Conservation (phyloP, 768 basidiomycete species). For the Megacollybia marginata region DNA sequence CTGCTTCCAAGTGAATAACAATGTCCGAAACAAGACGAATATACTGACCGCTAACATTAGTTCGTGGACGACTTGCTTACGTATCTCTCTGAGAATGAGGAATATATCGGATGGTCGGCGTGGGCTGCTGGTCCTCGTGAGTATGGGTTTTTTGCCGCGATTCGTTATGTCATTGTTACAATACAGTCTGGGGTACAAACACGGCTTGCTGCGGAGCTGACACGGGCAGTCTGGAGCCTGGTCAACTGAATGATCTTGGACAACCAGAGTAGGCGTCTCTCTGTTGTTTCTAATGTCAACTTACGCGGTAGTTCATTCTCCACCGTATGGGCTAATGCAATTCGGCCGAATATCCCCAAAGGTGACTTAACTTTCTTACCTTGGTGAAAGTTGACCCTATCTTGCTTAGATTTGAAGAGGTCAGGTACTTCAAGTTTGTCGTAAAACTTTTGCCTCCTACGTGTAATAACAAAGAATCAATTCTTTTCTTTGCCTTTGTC, state of each 20-base stretch:
- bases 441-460: not conserved
- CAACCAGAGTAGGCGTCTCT: slow-evolving; percentile 25
- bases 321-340: not conserved
- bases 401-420: not conserved
- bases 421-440: not conserved
- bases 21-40: not conserved
- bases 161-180: not conserved
- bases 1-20: slow-evolving; percentile 28
- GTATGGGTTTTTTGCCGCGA: slow-evolving; percentile 5
- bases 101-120: slow-evolving; percentile 39
- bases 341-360: not conserved
- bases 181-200: slow-evolving; percentile 34
- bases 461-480: too few species aligned
- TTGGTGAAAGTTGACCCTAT: not conserved
- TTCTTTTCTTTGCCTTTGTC: too few species aligned
- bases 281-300: not conserved
- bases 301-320: not conserved
- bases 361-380: not conserved
- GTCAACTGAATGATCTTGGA: slow-evolving; percentile 26
- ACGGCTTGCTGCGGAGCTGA: slow-evolving; percentile 36
- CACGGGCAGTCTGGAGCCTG: slow-evolving; percentile 38
- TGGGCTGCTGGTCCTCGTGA: slow-evolving; percentile 42
- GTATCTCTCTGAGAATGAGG: slow-evolving; percentile 33
- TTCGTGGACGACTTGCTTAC: slow-evolving; percentile 31
- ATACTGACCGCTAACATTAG: slow-evolving; percentile 7